Evolutionary conservation across 1,284 basidiomycete species (phyloP), one percentile per base, ranked within the genome.

Genomic region (Pseudozyma sp.): DNA sequence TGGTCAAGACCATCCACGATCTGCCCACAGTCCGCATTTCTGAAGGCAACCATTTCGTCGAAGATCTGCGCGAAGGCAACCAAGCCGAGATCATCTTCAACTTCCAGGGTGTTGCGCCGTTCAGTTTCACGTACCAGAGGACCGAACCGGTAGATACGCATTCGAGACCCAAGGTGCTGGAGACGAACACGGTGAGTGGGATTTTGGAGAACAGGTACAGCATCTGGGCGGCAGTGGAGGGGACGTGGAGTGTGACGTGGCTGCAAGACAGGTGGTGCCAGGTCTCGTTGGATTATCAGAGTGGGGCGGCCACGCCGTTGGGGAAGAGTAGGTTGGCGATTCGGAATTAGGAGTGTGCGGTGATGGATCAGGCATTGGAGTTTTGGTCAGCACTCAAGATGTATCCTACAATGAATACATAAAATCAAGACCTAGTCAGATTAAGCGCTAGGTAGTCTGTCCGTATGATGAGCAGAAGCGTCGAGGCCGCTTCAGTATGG

Each of bases 21-120:
- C 87, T 98, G 29, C 96, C 96, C 3, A 90, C 90, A 5, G 96
- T 94, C 3, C 90, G 90, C 77, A 92, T 99, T 47, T 91, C 91
- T 8, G 90, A 92, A 60, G 96, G 96, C 44, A 90, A 90, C 80
- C 88, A 90, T 56, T 88, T 91, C 64, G 89, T 91, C 80, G 91
- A 96, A 84, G 90, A 94, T 81, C 92, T 97, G 53, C 90, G 94
- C 65, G 94, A 97, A 87, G 68, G 79, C 50, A 65, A 78, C 73
- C 92, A 95, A 87, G 94, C 94, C 9, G 93, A 96, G 83, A 95
- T 97, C 69, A 87, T 92, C 47, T 97, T 99, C 85, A 90, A 89
- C 10, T 89, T 99, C 66, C 87, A 90, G 47, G 96, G 96, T 57
- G 92, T 92, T 77, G 92, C 96, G 39, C 96, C 96, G 0, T 99